Percentiles rank a stretch among this genome's conserved stretches.
Conservation (phyloP, 1,139 yeast genomes). For the Geotrichum citri-aurantii region DNA sequence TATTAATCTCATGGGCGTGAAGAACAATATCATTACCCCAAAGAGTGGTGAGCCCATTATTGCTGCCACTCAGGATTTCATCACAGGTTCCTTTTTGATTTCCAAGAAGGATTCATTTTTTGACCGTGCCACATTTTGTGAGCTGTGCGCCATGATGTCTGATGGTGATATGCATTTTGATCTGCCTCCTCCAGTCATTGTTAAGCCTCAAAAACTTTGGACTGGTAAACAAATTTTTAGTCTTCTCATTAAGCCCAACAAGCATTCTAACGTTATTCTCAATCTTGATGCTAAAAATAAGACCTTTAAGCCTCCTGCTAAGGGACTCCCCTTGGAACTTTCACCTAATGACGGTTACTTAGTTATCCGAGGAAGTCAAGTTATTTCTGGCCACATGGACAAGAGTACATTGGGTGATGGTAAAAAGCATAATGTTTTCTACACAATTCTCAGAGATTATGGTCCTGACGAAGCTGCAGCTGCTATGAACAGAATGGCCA, state of each 20-base stretch:
- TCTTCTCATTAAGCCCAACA: conserved; percentile 77
- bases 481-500: conserved; percentile 99
- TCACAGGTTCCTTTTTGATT: conserved; percentile 89
- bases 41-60: conserved; percentile 98
- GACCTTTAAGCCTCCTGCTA: conserved; percentile 70
- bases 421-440: conserved; percentile 93
- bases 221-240: conserved; percentile 96
- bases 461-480: conserved; percentile 93
- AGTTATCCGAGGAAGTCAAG: conserved; percentile 80
- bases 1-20: conserved; percentile 95
- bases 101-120: conserved; percentile 91
- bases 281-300: conserved; percentile 93
- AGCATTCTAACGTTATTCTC: conserved; percentile 67
- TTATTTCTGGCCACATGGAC: conserved; percentile 94
- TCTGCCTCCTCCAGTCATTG: conserved; percentile 89
- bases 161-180: conserved; percentile 87
- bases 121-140: conserved; percentile 79
- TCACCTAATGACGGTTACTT: conserved; percentile 96
- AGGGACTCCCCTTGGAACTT: conserved; percentile 78
- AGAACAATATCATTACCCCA: conserved; percentile 88
- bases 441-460: conserved; percentile 87
- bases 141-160: conserved; percentile 89
- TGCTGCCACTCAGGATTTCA: conserved; percentile 99
- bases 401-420: conserved; percentile 96
- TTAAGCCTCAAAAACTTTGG: conserved; percentile 88